Evolutionary conservation across 2,329 filamentous ascomycete species (phyloP).

Genomic region (Aspergillus sp.): DNA sequence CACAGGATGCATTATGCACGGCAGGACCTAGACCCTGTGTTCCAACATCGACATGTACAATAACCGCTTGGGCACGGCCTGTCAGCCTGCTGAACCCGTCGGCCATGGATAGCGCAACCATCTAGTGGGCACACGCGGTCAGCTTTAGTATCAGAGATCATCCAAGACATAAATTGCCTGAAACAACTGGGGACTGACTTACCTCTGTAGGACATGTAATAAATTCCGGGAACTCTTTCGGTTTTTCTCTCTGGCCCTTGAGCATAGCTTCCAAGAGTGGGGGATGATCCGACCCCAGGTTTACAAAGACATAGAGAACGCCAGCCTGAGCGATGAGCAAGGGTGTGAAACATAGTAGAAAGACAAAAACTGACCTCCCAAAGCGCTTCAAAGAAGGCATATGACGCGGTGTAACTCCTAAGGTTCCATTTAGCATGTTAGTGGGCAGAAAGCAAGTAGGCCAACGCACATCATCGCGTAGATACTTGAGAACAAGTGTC

Average conservation of each 20-base stretch:
- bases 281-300: conserved; percentile 49
- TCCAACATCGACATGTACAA: conserved; percentile 70
- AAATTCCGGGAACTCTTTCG: conserved; percentile 55
- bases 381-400: not conserved
- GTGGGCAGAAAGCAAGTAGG: too few relatives aligned
- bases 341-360: not conserved
- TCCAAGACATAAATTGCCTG: not conserved
- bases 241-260: conserved; percentile 57
- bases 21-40: conserved; percentile 68
- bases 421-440: too few relatives aligned
- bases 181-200: not conserved
- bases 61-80: conserved; percentile 55
- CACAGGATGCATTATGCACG: conserved; percentile 65
- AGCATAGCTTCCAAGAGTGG: conserved; percentile 69
- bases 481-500: too few relatives aligned
- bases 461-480: too few relatives aligned
- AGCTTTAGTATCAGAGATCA: too few relatives aligned
- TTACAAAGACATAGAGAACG: conserved; percentile 39
- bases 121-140: too few relatives aligned
- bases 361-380: not conserved
- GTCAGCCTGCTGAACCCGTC: conserved; percentile 65
- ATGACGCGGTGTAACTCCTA: not conserved
- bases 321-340: conserved; percentile 5
- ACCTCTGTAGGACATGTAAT: conserved; percentile 67
- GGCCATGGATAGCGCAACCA: conserved; percentile 72